These are phyloP conservation scores for Tolypocladium album DNA, from an alignment of 2,329 filamentous ascomycete genomes.

Conservation along the genomic window DNA sequence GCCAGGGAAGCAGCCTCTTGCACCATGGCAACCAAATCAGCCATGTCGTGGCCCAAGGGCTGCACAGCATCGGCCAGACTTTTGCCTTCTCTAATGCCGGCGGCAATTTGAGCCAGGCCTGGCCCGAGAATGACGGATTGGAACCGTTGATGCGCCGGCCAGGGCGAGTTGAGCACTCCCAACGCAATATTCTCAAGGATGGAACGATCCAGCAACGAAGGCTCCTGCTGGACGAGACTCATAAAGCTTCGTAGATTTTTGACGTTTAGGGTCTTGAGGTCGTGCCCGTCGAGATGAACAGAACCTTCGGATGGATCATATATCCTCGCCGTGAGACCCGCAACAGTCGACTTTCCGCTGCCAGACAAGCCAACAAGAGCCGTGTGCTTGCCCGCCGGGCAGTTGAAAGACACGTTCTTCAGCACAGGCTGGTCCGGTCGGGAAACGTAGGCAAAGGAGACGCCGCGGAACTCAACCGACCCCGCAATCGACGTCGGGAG, in stretches of 20 bases:
- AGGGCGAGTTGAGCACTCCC: slow-evolving; percentile 33
- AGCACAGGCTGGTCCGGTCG: slow-evolving; percentile 30
- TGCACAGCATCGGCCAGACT: slow-evolving; percentile 33
- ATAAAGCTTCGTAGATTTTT: slow-evolving; percentile 28
- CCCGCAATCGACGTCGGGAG: slow-evolving; percentile 30
- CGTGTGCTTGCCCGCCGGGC: slow-evolving; percentile 37
- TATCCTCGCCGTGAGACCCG: slow-evolving; percentile 42
- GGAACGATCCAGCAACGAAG: slow-evolving; percentile 32
- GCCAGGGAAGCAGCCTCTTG: slow-evolving; percentile 4
- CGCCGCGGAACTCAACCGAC: slow-evolving; percentile 26
- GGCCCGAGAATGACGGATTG: slow-evolving; percentile 35
- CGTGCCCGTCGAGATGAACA: slow-evolving; percentile 35
- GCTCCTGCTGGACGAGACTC: slow-evolving; percentile 34
- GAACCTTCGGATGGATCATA: slow-evolving; percentile 43
- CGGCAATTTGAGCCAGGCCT: slow-evolving; percentile 37
- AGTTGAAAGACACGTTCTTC: slow-evolving; percentile 32
- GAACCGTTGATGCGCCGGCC: slow-evolving; percentile 27
- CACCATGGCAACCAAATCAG: slow-evolving; percentile 19
- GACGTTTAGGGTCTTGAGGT: slow-evolving; percentile 37
- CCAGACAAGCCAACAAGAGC: slow-evolving; percentile 49
- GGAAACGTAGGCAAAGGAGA: slow-evolving; percentile 34
- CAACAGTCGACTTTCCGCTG: slow-evolving; percentile 46
- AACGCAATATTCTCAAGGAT: slow-evolving; percentile 41
- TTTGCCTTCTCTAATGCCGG: slow-evolving; percentile 38
- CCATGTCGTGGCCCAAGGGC: slow-evolving; percentile 28